These are phyloP conservation scores for Globisporangium spiculum DNA, from an alignment of 352 stramenopile species.

Conservation along the genomic window DNA sequence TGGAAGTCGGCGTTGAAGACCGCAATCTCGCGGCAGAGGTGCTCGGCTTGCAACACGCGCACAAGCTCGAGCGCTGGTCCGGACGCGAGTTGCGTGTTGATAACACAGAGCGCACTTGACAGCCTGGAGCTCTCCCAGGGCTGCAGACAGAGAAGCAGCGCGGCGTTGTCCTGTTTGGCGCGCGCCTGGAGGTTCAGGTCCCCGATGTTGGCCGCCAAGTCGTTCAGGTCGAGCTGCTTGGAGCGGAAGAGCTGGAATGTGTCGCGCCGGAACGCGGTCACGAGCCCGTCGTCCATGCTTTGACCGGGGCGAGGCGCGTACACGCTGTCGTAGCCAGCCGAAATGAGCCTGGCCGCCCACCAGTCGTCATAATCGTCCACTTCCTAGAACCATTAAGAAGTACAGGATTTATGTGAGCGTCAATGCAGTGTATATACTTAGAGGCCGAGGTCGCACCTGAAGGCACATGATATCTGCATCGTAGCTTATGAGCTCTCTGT, in stretches of 20 bases:
- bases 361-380: conserved; percentile 88
- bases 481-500: conserved; percentile 68
- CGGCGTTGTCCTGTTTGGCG: conserved; percentile 67
- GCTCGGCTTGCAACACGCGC: conserved; percentile 65
- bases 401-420: neutral
- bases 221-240: conserved; percentile 55
- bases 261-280: conserved; percentile 73
- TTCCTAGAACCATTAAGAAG: conserved; percentile 34
- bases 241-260: conserved; percentile 81
- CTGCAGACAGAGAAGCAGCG: conserved; percentile 70
- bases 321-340: conserved; percentile 80
- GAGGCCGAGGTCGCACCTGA: conserved; percentile 33
- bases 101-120: conserved; percentile 67
- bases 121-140: conserved; percentile 74
- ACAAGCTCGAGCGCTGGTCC: conserved; percentile 47
- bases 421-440: neutral
- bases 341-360: conserved; percentile 65
- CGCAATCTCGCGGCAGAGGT: conserved; percentile 60
- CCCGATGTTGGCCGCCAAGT: conserved; percentile 34
- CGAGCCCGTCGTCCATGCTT: conserved; percentile 59
- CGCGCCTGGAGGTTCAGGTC: conserved; percentile 46
- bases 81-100: conserved; percentile 44
- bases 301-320: conserved; percentile 39
- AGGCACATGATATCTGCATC: conserved; percentile 86
- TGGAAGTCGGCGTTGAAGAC: conserved; percentile 83